Evolutionary conservation across 225 moss, liverwort and hornwort genomes (phyloP).

Genomic region (Ulota crispa): DNA sequence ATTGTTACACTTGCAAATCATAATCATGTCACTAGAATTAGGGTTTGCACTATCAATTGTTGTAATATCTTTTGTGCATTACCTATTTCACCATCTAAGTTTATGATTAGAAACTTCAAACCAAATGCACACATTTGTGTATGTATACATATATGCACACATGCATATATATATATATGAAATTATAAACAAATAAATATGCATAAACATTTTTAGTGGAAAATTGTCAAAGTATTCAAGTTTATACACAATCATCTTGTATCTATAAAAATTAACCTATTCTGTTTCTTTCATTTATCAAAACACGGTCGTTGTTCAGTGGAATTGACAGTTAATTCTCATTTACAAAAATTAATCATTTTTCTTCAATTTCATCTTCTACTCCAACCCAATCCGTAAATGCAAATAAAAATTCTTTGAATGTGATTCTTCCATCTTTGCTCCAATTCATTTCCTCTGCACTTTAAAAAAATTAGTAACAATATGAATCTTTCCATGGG

Average conservation of each 20-base stretch:
- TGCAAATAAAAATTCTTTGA: slow-evolving; percentile 77
- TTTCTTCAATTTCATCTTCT: slow-evolving; percentile 35
- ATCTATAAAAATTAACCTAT: neutral
- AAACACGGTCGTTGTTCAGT: neutral
- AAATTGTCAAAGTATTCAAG: neutral
- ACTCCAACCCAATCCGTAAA: slow-evolving; percentile 78
- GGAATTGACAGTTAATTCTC: neutral
- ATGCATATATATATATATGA: neutral
- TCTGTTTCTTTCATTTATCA: neutral
- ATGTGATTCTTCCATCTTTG: slow-evolving; percentile 64
- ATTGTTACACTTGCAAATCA: neutral
- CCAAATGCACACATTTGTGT: neutral
- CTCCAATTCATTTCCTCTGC: slow-evolving; percentile 82
- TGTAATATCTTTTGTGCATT: neutral
- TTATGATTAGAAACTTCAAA: neutral
- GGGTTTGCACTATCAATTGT: neutral
- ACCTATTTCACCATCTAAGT: neutral
- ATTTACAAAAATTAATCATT: neutral
- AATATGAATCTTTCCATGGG: neutral
- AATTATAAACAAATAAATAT: too few relatives aligned
- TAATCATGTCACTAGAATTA: neutral
- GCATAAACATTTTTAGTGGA: neutral
- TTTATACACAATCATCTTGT: neutral
- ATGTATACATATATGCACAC: neutral
- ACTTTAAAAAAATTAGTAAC: neutral